Percentiles rank a stretch among this genome's conserved stretches.
Conservation (phyloP, 2,329 filamentous ascomycete genomes). For the Botrytis galanthina region DNA sequence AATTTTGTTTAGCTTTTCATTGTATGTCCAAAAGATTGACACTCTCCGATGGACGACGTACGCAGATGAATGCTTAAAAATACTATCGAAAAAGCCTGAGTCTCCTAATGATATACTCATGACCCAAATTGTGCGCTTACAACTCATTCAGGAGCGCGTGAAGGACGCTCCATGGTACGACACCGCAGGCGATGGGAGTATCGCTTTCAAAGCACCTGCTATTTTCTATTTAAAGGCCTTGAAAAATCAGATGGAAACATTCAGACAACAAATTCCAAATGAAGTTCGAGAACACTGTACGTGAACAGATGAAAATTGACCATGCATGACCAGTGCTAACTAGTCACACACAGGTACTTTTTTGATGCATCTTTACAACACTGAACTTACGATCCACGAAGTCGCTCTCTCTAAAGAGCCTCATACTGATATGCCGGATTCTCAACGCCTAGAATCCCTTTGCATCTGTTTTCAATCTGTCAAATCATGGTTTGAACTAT, state of each 20-base stretch:
- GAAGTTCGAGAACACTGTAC: slow-evolving; percentile 43
- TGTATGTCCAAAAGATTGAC: slow-evolving; percentile 49
- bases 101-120: slow-evolving; percentile 51
- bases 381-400: slow-evolving; percentile 21
- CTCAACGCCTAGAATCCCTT: slow-evolving; percentile 11
- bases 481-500: slow-evolving; percentile 22
- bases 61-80: slow-evolving; percentile 55
- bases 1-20: slow-evolving; percentile 38
- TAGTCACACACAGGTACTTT: not conserved
- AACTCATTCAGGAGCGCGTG: slow-evolving; percentile 33
- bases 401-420: not conserved
- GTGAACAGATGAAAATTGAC: not conserved
- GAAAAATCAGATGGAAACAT: slow-evolving; percentile 60
- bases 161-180: slow-evolving; percentile 11
- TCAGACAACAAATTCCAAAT: slow-evolving; percentile 66
- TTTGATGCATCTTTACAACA: slow-evolving; percentile 14
- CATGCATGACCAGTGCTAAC: not conserved
- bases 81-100: slow-evolving; percentile 48
- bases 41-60: slow-evolving; percentile 56
- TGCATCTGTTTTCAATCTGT: slow-evolving; percentile 14
- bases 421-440: not conserved
- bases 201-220: slow-evolving; percentile 30
- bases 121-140: slow-evolving; percentile 42
- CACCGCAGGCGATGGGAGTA: not conserved
- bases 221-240: slow-evolving; percentile 39